Base-by-base conservation (phyloP, 2,329 filamentous ascomycete genomes). In the Macroventuria anomochaeta region DNA sequence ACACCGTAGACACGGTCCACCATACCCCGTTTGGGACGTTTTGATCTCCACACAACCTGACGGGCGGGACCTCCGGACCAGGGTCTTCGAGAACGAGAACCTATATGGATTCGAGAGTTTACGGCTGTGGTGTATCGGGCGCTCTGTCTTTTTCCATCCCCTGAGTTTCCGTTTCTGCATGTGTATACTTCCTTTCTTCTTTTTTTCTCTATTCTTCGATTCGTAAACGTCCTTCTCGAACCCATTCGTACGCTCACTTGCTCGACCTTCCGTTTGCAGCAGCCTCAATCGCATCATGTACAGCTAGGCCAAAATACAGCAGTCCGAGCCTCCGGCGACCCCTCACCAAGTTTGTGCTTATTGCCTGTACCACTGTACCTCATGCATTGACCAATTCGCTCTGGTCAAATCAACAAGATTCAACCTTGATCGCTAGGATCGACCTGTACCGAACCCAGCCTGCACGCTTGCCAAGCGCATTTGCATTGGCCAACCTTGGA, bases 11-110 rank as follows among this genome's bases (percentile, higher is more conserved):
- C 58, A 60, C 61, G 57, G 52, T 58, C 59, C 63, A 63, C 53
- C 42, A 55, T 44, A 25, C 34, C 62, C 59, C 25, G 58, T 66
- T 59, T 38, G 41, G 61, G 61, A 42, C 20, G 33, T 58, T 61
- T 49, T 57, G 48, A 61, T 64, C 68, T 64, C 61, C 61, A 54
- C 61, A 63, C 60, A 41, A 49, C 51, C 61, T 60, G 50, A 57
- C 51, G 51, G 54, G 59, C 64, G 62, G 64, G 64, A 68, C 44
- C 41, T 63, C 59, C 63, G 59, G 55, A 52, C 61, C 61, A 62
- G 67, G 64, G 59, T 62, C 55, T 52, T 49, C 59, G 49, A 57
- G 62, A 64, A 64, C 64, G 63, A 52, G 36, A 65, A 67, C 66
- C 61, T 66, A 68, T 66, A 62, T 39, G 51, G 44, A 28, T 34